Conservation (phyloP, 2,329 filamentous ascomycete species). For the Alternaria ventricosa region DNA sequence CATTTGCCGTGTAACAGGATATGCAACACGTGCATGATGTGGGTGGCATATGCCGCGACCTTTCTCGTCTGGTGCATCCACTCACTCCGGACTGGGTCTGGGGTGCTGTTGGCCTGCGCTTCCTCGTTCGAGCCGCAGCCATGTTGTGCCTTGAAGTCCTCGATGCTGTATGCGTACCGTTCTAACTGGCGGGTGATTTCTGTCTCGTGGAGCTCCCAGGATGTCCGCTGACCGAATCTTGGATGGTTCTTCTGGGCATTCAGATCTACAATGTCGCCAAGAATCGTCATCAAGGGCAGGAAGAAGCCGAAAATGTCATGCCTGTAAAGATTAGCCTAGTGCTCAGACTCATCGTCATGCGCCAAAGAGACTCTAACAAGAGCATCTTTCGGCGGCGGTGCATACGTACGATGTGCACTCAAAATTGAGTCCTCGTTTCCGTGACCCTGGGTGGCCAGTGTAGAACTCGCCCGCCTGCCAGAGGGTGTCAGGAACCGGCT, state of each 20-base stretch:
- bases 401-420: conserved; percentile 70
- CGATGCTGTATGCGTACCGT: conserved; percentile 79
- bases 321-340: conserved; percentile 11
- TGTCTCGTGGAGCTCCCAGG: conserved; percentile 78
- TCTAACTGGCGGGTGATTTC: conserved; percentile 84
- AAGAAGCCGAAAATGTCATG: conserved; percentile 94
- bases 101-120: conserved; percentile 42
- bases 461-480: conserved; percentile 87
- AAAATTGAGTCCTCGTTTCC: conserved; percentile 71
- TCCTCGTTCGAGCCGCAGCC: conserved; percentile 43
- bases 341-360: not conserved
- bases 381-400: not conserved
- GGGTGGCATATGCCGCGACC: conserved; percentile 85
- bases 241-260: conserved; percentile 90
- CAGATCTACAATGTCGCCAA: conserved; percentile 89
- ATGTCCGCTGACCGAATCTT: conserved; percentile 75
- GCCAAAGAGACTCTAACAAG: not conserved
- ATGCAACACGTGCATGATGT: conserved; percentile 93
- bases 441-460: conserved; percentile 50
- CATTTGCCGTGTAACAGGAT: conserved; percentile 89
- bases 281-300: conserved; percentile 88
- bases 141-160: conserved; percentile 65
- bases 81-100: conserved; percentile 63
- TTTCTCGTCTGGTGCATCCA: conserved; percentile 84
- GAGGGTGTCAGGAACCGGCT: conserved; percentile 82